Percentiles rank a stretch among this genome's conserved stretches.
These are phyloP conservation scores for Fusarium veterinarium DNA, from an alignment of 2,329 filamentous ascomycete genomes.

Conservation along the genomic window DNA sequence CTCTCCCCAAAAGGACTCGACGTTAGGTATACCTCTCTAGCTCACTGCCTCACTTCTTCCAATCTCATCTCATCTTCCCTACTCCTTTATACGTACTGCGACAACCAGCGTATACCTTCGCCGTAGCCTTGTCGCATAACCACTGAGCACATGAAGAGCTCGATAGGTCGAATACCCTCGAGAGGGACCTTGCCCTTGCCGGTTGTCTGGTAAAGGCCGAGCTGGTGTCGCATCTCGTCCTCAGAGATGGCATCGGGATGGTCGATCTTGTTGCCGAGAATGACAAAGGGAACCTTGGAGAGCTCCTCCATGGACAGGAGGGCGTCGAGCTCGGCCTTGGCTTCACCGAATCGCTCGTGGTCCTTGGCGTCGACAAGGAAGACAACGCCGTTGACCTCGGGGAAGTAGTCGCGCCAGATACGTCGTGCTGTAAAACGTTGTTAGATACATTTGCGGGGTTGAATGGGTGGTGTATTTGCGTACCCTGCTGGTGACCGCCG, in stretches of 20 bases:
- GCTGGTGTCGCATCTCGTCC: conserved; percentile 90
- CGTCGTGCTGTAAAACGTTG: conserved; percentile 76
- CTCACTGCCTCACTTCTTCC: conserved; percentile 14
- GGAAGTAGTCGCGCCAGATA: conserved; percentile 97
- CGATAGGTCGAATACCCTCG: conserved; percentile 92
- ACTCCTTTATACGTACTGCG: conserved; percentile 81
- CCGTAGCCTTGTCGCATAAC: conserved; percentile 98
- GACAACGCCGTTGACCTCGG: conserved; percentile 94
- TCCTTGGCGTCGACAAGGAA: conserved; percentile 99
- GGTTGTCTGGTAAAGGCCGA: conserved; percentile 95
- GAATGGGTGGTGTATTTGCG: conserved; percentile 26
- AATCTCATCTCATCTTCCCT: not conserved
- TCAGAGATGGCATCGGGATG: conserved; percentile 95
- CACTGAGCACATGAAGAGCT: conserved; percentile 99
- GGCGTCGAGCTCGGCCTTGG: conserved; percentile 96
- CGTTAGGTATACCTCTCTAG: conserved; percentile 38
- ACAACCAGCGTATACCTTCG: conserved; percentile 91
- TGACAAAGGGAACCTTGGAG: conserved; percentile 92
- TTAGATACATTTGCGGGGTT: not conserved
- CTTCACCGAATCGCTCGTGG: conserved; percentile 91
- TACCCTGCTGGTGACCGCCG: conserved; percentile 92
- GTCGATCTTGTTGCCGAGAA: conserved; percentile 99
- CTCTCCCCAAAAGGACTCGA: conserved; percentile 25
- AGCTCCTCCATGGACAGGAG: conserved; percentile 98
- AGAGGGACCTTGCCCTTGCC: conserved; percentile 94